Base-by-base conservation (phyloP, 768 basidiomycete species). In the Phaeotremella fagi region DNA sequence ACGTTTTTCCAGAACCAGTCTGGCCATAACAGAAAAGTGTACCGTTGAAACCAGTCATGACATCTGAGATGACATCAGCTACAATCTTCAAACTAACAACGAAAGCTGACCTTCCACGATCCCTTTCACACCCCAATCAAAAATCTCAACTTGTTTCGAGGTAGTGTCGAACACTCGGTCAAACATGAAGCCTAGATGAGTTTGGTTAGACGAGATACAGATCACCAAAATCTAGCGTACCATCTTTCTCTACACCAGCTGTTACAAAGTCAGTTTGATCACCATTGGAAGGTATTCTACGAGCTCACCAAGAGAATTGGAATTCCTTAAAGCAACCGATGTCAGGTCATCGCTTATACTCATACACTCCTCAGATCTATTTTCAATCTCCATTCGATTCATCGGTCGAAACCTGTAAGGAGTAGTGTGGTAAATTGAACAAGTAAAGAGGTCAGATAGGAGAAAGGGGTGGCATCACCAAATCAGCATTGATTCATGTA, bases 61-160 rank as follows among this genome's bases (percentile, higher is more conserved):
- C 95, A 80, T 99, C 95, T 97, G 45, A 38, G 38, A 54, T 41
- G 61, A 33, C 43, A 24, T 25, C 26, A 38, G 48, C 54, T 22
- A 26, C n/a, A n/a, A n/a, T n/a, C n/a, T n/a, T n/a, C 24, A 52
- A 28, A 28, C 16, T 16, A 42, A 1, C 27, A 22, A 18, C n/a
- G 28, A 22, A 26, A 12, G 29, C 20, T n/a, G 23, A 90, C 89
- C 90, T 81, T 87, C 88, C 23, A 95, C 91, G 67, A 92, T 94
- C 57, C 91, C 94, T 75, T 91, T 94, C 35, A 99, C 89, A 48
- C 95, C 95, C 74, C 95, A 99, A 75, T 98, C 92, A 72, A 97
- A 99, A 43, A 99, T 90, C 75, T 97, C 90, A 49, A 83, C 77
- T 74, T 99, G 95, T 74, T 83, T 81, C 38, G 92, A 89, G 35